Percentiles rank a stretch among this genome's conserved stretches.
phyloP scores from a whole-genome alignment of 2,329 filamentous ascomycete genomes.

The Trichophyton rubrum region DNA sequence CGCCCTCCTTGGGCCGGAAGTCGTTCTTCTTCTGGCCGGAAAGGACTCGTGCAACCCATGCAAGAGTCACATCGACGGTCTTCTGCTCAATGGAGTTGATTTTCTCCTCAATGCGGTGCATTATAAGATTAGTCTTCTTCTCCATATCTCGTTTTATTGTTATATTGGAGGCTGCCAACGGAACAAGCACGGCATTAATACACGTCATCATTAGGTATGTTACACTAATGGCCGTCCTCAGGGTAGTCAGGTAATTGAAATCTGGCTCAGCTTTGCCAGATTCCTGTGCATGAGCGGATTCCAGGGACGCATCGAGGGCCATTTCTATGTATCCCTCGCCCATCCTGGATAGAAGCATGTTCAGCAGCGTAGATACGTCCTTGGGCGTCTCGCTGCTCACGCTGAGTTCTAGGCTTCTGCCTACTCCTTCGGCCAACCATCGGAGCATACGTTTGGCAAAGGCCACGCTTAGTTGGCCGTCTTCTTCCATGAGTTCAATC shows the following conservation, averaged over 20 bases:
- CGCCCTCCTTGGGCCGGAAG: slow-evolving; percentile 56
- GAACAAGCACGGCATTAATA: slow-evolving; percentile 78
- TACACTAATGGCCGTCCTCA: slow-evolving; percentile 74
- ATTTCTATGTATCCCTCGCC: slow-evolving; percentile 66
- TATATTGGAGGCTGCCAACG: slow-evolving; percentile 76
- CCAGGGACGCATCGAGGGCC: slow-evolving; percentile 55
- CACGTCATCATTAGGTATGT: slow-evolving; percentile 89
- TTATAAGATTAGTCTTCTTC: slow-evolving; percentile 60
- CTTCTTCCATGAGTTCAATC: slow-evolving; percentile 80
- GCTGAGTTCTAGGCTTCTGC: slow-evolving; percentile 80
- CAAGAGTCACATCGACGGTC: slow-evolving; percentile 58
- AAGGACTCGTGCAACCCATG: slow-evolving; percentile 63
- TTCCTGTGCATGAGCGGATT: slow-evolving; percentile 65
- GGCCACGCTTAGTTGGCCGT: slow-evolving; percentile 68
- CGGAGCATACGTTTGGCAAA: slow-evolving; percentile 96
- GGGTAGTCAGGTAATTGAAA: slow-evolving; percentile 63
- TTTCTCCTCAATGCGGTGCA: slow-evolving; percentile 73
- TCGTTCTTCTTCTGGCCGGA: slow-evolving; percentile 74
- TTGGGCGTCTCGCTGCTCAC: slow-evolving; percentile 81
- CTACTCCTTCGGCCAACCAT: slow-evolving; percentile 92
- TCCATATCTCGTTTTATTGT: slow-evolving; percentile 85
- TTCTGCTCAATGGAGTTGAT: slow-evolving; percentile 58
- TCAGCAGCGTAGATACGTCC: slow-evolving; percentile 75
- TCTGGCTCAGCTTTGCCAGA: slow-evolving; percentile 74
- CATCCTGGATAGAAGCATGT: slow-evolving; percentile 74